Evolutionary conservation across 2,329 filamentous ascomycete genomes (phyloP), one percentile per base, ranked within the genome.

Genomic region (Colletotrichum brevisporum): DNA sequence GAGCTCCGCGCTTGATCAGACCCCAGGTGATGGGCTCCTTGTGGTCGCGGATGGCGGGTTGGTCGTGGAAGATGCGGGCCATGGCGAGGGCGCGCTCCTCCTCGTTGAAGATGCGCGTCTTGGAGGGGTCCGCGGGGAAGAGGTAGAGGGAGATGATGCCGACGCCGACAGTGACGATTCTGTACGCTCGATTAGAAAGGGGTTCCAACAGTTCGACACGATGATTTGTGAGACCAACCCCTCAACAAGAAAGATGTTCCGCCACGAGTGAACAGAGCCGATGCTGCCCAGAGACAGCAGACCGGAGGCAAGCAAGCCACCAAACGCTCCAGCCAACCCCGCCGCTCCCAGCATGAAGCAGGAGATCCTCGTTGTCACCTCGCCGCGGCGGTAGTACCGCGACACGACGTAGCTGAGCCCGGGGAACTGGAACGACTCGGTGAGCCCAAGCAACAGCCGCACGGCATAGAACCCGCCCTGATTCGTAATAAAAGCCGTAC

Each of bases 341-440:
- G 89, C 88, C 82, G 89, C 90, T 24, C 80, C 81, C 36, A 91
- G 88, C 58, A 92, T 88, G 75, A 91, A 92, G 3, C 91, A 78
- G 0, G 88, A 87, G 1, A 92, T 78, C 0, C 90, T 85, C 74
- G 91, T 80, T 73, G 86, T 84, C 45, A 84, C 81, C 75, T 92
- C 90, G 31, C 82, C 84, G 16, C 89, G 82, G 3, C 88, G 81
- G 67, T 92, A 92, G 88, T 89, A 92, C 50, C 89, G 79, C 0
- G 85, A 88, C 52, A 91, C 77, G 68, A 91, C 92, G 73, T 92
- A 92, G 0, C 88, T 89, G n/a, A 91, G 89, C 0, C 89, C 89
- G 0, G 90, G 90, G 47, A 91, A 75, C 83, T 91, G 88, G 9
- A 89, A 90, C 0, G 90, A 88, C 75, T 92, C 90, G 61, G 91